These are phyloP conservation scores for Cadophora gregata DNA, from an alignment of 2,329 filamentous ascomycete species.

Conservation along the genomic window DNA sequence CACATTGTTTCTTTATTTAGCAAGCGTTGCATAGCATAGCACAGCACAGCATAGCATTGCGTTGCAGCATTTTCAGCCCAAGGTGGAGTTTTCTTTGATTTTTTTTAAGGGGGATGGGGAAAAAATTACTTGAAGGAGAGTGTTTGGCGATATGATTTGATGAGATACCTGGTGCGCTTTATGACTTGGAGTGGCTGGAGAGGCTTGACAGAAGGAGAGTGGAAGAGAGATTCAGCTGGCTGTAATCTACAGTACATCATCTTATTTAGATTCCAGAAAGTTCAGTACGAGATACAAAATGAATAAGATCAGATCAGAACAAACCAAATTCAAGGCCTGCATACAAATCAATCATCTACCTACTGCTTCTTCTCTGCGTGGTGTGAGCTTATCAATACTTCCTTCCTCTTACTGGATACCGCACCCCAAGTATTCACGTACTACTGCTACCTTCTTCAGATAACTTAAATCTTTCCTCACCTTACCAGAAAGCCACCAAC, in stretches of 20 bases:
- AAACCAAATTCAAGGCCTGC: too few relatives aligned
- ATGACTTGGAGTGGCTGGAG: background rate
- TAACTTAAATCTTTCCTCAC: too few relatives aligned
- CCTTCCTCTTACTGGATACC: too few relatives aligned
- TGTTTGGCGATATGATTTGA: background rate
- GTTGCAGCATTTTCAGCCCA: conserved; percentile 6
- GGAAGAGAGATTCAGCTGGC: conserved; percentile 8
- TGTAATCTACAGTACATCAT: background rate
- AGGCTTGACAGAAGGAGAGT: background rate
- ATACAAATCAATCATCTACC: too few relatives aligned
- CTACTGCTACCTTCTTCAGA: too few relatives aligned
- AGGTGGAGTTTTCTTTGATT: background rate
- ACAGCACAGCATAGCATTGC: background rate
- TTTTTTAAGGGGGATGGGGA: background rate
- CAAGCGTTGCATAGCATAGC: conserved; percentile 5
- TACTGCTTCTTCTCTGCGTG: too few relatives aligned
- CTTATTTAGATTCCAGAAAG: background rate
- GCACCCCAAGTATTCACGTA: too few relatives aligned
- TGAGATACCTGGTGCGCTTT: background rate
- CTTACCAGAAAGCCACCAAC: too few relatives aligned
- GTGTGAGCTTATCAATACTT: too few relatives aligned
- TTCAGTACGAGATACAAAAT: background rate
- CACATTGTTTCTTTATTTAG: background rate
- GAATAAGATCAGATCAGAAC: background rate
- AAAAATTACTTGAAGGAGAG: background rate